Base-by-base conservation (phyloP, 495 filamentous ascomycete species). In the Trichoderma asperelloides region DNA sequence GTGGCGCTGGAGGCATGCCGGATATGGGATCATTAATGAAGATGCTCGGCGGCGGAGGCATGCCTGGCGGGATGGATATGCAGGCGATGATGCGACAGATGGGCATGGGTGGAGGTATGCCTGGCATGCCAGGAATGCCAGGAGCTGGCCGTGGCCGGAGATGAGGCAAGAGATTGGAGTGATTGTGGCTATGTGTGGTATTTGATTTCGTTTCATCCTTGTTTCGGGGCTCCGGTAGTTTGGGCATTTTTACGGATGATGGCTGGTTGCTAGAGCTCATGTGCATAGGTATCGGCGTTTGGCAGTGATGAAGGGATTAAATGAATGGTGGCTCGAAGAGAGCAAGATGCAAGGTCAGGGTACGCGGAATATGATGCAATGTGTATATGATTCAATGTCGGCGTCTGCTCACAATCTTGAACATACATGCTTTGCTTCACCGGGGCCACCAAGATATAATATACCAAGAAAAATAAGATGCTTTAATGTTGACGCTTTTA, bases 1-100 rank as follows among this genome's bases (percentile, higher is more conserved):
- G 76, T 16, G 82, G 72, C 11, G 78, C 77, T 25, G 86, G 82
- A 60, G 85, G 86, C 23, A 89, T 91, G 86, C 87, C 88, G 25
- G 91, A 92, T 70, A 91, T 96, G 86, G 84, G 84, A 43, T 88
- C 87, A 71, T 84, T 96, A 80, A 94, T 94, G 87, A 91, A 91
- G 79, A 93, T 92, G 86, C 75, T 91, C 64, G 87, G 88, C n/a
- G 85, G 74, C 3, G 85, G 83, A 8, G 80, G 76, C 3, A 77
- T 85, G 74, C 78, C 80, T 0, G 88, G 85, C 12, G 89, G 89
- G 1, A 91, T 93, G 89, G 89, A 91, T 72, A 82, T 92, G 82
- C 85, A 89, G 68, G 85, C 87, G 68, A 90, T 93, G 89, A 93
- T 93, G 91, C 88, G 88, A 80, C 89, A 91, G 69, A 90, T 92